phyloP scores from a whole-genome alignment of 106 monocot genomes.

The Hemerocallis citrina region DNA sequence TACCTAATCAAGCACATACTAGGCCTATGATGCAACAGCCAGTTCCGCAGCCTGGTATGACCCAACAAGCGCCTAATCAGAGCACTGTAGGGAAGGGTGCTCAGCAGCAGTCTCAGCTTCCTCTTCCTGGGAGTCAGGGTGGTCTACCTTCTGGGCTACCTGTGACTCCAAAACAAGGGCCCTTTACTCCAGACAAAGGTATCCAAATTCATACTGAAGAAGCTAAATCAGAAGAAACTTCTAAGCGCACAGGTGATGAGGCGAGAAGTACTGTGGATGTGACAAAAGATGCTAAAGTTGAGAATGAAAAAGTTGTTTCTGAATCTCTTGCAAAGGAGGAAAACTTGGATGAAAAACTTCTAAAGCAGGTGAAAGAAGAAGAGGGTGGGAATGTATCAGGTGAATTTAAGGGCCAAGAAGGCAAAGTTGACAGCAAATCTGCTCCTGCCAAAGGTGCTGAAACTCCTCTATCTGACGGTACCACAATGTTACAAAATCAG shows the following conservation, averaged over 20 bases:
- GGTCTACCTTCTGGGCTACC: background rate
- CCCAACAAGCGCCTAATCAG: background rate
- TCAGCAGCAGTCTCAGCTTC: conserved; percentile 40
- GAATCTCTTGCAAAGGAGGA: conserved; percentile 4
- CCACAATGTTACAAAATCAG: background rate
- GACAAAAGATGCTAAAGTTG: conserved; percentile 7
- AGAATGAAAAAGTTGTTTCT: conserved; percentile 1
- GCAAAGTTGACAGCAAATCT: conserved; percentile 6
- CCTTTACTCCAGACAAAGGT: conserved; percentile 14
- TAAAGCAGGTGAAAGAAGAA: background rate
- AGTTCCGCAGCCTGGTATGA: background rate
- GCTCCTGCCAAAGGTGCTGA: conserved; percentile 1
- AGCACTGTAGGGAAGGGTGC: background rate
- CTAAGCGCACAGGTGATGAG: conserved; percentile 6
- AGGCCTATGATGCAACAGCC: conserved; percentile 2
- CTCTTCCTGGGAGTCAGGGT: conserved; percentile 22
- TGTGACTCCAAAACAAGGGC: conserved; percentile 2
- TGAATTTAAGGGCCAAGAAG: conserved; percentile 5
- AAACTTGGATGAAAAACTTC: no score
- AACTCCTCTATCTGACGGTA: background rate
- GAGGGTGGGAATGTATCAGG: background rate
- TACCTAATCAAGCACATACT: conserved; percentile 14
- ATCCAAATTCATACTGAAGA: conserved; percentile 13
- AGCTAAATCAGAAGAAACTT: conserved; percentile 12
- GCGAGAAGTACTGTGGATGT: conserved; percentile 4